phyloP scores from a whole-genome alignment of 345 rosid species.

The Sonneratia caseolaris region DNA sequence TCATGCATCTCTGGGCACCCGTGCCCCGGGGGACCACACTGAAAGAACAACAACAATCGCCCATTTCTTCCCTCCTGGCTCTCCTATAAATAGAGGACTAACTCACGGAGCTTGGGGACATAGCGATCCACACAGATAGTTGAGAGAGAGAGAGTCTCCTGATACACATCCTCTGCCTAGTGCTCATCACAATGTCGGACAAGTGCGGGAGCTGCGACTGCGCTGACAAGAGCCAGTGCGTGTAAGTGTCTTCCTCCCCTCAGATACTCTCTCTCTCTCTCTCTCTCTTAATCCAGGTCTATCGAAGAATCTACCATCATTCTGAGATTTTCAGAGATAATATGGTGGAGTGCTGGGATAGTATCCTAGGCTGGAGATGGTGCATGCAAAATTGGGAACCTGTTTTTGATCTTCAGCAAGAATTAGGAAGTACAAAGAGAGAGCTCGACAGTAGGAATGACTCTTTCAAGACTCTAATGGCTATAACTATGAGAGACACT shows the following conservation, averaged over 20 bases:
- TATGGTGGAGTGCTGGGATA: too few species aligned
- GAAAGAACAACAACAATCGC: background rate
- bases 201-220: slow-evolving; percentile 75
- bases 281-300: background rate
- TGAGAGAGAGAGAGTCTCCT: background rate
- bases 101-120: slow-evolving; percentile 6
- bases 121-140: slow-evolving; percentile 13
- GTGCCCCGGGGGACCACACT: background rate
- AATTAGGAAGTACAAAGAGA: too few species aligned
- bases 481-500: too few species aligned
- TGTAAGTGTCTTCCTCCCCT: slow-evolving; percentile 23
- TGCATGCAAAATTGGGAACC: too few species aligned
- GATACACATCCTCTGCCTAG: background rate
- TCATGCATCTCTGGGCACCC: slow-evolving; percentile 12
- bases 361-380: too few species aligned
- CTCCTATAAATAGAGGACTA: slow-evolving; percentile 41
- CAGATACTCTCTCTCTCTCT: background rate
- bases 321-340: too few species aligned
- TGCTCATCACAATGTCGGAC: slow-evolving; percentile 47
- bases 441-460: too few species aligned
- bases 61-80: background rate
- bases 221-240: slow-evolving; percentile 68
- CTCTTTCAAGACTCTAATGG: too few species aligned
- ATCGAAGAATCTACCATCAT: too few species aligned
- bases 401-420: too few species aligned